Evolutionary conservation across 192 early-diverging fungal genomes (phyloP).

Genomic region (Gaertneriomyces sp.): DNA sequence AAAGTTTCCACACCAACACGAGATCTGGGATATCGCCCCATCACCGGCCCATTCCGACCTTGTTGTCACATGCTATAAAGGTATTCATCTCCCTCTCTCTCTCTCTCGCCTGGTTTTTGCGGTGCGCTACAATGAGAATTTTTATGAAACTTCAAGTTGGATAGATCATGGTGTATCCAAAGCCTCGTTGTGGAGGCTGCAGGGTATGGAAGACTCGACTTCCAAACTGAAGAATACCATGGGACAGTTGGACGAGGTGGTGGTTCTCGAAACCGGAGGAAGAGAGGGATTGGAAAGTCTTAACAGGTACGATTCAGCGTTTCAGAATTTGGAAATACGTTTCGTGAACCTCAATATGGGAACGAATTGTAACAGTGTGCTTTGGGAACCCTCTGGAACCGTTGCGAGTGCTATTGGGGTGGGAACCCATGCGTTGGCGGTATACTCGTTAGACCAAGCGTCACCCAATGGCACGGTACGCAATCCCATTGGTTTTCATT

Average conservation of each 20-base stretch:
- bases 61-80: constrained; percentile 58
- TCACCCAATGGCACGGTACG: constrained; percentile 3
- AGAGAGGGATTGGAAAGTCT: no score
- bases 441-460: constrained; percentile 44
- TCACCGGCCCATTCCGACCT: constrained; percentile 55
- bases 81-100: neutral
- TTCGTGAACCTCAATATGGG: no score
- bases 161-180: neutral
- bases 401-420: constrained; percentile 21
- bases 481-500: neutral
- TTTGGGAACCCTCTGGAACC: constrained; percentile 48
- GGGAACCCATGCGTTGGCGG: constrained; percentile 33
- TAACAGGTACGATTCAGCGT: no score
- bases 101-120: neutral
- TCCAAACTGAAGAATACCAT: constrained; percentile 26
- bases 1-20: constrained; percentile 60
- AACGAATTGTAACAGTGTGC: constrained; percentile 20
- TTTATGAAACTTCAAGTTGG: neutral
- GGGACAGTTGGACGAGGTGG: constrained; percentile 33
- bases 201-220: constrained; percentile 26
- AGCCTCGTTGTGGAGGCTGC: constrained; percentile 36
- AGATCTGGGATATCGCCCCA: constrained; percentile 64
- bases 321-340: no score
- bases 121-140: neutral
- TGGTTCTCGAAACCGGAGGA: constrained; percentile 17